Base-by-base conservation (phyloP, 169 alveolate genomes). In the Besnoitia besnoiti region DNA sequence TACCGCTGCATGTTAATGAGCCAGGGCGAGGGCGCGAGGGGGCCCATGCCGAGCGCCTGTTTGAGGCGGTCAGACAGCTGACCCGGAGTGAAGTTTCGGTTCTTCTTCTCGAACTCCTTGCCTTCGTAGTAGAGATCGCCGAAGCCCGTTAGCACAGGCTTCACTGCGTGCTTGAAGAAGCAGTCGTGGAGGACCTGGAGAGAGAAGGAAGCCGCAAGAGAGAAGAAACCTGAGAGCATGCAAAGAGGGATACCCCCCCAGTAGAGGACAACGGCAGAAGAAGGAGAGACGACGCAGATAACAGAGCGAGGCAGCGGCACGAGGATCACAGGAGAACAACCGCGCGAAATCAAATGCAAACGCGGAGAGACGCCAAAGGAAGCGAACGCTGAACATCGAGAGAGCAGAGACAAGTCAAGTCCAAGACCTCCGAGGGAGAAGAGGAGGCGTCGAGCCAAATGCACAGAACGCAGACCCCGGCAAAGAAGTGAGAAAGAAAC, bases 51-150 rank as follows among this genome's bases (percentile, higher is more conserved):
- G 75, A 99, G 93, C 1, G 99, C 99, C 75, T 96, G 96, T 94
- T 98, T 98, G 61, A 99, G 97, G 75, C 98, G 98, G 79, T 97
- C 98, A 21, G 99, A 97, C 75, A 99, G 95, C 61, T 97, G 96
- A 0, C 99, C 99, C 33, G 99, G 99, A 42, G 97, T 97, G 94
- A 97, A 98, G 89, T 97, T 97, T 75, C 98, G 97, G 97, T 97
- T 97, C 91, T 97, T 96, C 79, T 98, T 95, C 89, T 98, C 99
- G 95, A 97, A 96, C 95, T 99, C 99, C 94, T 99, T 99, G 40
- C 99, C 99, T 95, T 99, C 99, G 94, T 96, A 99, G 91, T 91
- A 91, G 79, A 98, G 94, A 93, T 99, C 99, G 21, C 99, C 99
- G 95, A 97, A 98, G 90, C 96, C 96, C 16, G 99, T 98, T 89